phyloP scores from a whole-genome alignment of 306 rosid species.

The Pterocarpus santalinus region DNA sequence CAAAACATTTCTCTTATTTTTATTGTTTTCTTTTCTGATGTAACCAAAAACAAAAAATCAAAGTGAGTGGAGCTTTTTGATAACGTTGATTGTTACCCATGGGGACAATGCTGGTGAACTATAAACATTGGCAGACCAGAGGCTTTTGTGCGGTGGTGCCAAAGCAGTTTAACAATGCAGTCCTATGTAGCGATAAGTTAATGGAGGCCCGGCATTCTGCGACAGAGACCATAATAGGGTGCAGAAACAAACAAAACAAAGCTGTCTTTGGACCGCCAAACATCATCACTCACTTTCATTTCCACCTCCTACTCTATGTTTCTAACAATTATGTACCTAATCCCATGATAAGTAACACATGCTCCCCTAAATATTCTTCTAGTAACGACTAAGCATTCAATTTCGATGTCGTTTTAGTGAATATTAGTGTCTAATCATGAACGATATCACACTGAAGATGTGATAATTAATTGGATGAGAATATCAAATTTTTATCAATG shows the following conservation, averaged over 20 bases:
- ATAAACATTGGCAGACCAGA: constrained; percentile 28
- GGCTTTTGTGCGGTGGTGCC: not conserved
- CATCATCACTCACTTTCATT: not conserved
- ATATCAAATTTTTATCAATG: no score
- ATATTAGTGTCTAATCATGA: no score
- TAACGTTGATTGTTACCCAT: not conserved
- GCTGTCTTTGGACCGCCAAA: not conserved
- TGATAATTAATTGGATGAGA: no score
- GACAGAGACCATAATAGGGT: not conserved
- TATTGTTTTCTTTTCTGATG: no score
- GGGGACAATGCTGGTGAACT: not conserved
- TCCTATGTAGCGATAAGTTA: not conserved
- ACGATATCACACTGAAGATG: no score
- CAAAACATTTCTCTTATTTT: no score
- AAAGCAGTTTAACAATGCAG: not conserved
- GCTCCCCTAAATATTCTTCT: no score
- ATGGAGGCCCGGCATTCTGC: not conserved
- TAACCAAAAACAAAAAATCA: not conserved
- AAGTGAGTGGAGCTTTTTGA: not conserved
- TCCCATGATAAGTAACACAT: no score
- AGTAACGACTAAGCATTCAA: no score
- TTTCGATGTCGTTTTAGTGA: no score
- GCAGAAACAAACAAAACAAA: not conserved
- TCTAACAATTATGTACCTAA: not conserved
- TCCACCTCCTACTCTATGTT: not conserved